Evolutionary conservation across 148 eudicot genomes (phyloP), one percentile per base, ranked within the genome.

Genomic region (Euryodendron excelsum): DNA sequence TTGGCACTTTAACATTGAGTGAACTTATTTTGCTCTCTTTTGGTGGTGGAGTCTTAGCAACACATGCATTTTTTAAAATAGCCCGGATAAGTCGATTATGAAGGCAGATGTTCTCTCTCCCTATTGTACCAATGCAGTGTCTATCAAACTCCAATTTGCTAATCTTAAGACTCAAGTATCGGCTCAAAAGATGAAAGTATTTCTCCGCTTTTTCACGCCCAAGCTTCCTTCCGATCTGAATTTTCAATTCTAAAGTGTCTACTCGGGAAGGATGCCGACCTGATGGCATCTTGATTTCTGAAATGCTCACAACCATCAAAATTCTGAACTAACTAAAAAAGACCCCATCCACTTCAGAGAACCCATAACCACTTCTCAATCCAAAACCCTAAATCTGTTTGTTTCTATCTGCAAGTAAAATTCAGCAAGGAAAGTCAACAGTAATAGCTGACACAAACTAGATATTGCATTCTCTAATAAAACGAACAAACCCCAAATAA

Each of bases 71-170:
- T 77, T 73, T 85, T 17, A 93, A 36, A 72, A 95, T 87, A 23
- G 97, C 90, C 61, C 74, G 85, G 69, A 95, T 85, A 44, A 93
- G 88, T 14, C 79, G 78, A 75, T 95, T 95, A 79, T 95, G 98
- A 61, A 92, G 87, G 56, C 79, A 30, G 36, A 92, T n/a, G 69
- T 93, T 93, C 72, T 93, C 91, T 68, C 92, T 85, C 31, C 98
- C 96, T 1, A 95, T 59, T 53, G 86, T 72, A 48, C 72, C 76
- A 48, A 85, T 30, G 78, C 94, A 95, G 69, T 79, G 81, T 80
- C 73, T 86, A 82, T 88, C 80, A 69, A 95, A 93, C 71, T 91
- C 94, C 4, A 86, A 78, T 77, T 89, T 95, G 21, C 80, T 81
- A 21, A 93, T 75, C 69, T 88, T 87, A 18, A 53, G 47, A 64